Percentiles rank a stretch among this genome's conserved stretches.
Evolutionary conservation across 1,284 basidiomycete species (phyloP).

Genomic region (Phlebopus sp.): DNA sequence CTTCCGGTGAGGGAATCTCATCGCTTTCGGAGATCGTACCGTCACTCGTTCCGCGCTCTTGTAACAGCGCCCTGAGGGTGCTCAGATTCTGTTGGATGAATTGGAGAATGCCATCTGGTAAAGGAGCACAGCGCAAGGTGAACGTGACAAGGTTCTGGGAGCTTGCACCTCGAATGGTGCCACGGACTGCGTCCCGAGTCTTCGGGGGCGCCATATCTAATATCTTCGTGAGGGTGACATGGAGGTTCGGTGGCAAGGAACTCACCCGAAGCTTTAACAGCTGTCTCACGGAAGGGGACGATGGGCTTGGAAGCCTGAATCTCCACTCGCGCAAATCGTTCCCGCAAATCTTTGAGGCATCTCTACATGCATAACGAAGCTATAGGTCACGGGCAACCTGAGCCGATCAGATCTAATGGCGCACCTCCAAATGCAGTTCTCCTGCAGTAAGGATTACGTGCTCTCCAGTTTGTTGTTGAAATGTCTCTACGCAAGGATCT

Average conservation of each 20-base stretch:
- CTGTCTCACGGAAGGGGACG: conserved; percentile 97
- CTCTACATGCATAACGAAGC: conserved; percentile 48
- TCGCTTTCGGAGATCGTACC: conserved; percentile 22
- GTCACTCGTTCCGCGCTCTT: conserved; percentile 42
- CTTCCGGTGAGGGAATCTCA: conserved; percentile 37
- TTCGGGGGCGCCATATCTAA: conserved; percentile 89
- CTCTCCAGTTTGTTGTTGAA: conserved; percentile 96
- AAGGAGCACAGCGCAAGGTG: conserved; percentile 77
- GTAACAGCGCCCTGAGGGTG: conserved; percentile 53
- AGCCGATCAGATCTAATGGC: conserved; percentile 6
- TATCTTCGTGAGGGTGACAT: conserved; percentile 14
- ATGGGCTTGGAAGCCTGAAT: conserved; percentile 95
- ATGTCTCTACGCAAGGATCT: conserved; percentile 96
- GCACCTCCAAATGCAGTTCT: conserved; percentile 92
- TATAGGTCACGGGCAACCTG: background rate
- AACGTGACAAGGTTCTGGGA: conserved; percentile 78
- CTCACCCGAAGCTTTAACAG: conserved; percentile 73
- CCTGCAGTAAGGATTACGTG: conserved; percentile 97
- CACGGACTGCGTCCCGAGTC: conserved; percentile 68
- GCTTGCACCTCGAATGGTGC: conserved; percentile 73
- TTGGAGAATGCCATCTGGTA: conserved; percentile 65
- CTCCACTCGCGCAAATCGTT: conserved; percentile 90
- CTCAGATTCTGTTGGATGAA: conserved; percentile 80
- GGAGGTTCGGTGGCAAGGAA: conserved; percentile 1
- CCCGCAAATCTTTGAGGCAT: conserved; percentile 92